Conservation (phyloP, 768 basidiomycete species). For the Tricholoma terreum region DNA sequence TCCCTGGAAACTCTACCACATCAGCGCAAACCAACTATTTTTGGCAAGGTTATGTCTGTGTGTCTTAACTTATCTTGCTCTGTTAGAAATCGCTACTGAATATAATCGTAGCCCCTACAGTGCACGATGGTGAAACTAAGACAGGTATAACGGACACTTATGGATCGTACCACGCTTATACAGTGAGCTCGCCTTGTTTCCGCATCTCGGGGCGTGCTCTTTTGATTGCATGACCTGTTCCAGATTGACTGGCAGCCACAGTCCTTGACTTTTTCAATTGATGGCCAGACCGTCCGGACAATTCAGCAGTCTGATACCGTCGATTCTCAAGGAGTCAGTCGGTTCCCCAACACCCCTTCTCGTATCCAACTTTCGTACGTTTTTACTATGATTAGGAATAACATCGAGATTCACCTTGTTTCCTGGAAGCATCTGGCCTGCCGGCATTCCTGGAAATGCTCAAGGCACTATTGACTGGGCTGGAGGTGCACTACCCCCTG, state of each 20-base stretch:
- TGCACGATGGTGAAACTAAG: conserved; percentile 48
- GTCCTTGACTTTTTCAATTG: conserved; percentile 61
- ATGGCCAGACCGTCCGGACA: conserved; percentile 69
- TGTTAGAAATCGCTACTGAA: not conserved
- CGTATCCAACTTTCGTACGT: conserved; percentile 75
- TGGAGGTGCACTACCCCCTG: conserved; percentile 47
- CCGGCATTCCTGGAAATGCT: conserved; percentile 59
- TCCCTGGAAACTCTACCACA: conserved; percentile 59
- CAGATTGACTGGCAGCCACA: conserved; percentile 83
- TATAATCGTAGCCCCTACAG: conserved; percentile 30
- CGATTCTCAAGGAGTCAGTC: conserved; percentile 50
- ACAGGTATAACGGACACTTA: conserved; percentile 60
- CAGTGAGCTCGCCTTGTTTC: conserved; percentile 40
- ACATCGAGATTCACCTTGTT: not conserved
- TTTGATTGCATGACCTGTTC: not conserved
- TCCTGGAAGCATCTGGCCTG: conserved; percentile 71
- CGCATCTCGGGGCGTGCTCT: conserved; percentile 3
- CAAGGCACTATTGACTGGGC: conserved; percentile 76
- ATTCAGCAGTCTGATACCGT: conserved; percentile 58
- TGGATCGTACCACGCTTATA: conserved; percentile 71
- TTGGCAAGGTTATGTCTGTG: conserved; percentile 72
- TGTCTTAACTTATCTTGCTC: conserved; percentile 22
- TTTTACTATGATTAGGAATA: not conserved
- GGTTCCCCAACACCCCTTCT: conserved; percentile 77
- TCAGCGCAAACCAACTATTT: conserved; percentile 78